Base-by-base conservation (phyloP, 257 asterid genomes). In the Nicotiana knightiana region DNA sequence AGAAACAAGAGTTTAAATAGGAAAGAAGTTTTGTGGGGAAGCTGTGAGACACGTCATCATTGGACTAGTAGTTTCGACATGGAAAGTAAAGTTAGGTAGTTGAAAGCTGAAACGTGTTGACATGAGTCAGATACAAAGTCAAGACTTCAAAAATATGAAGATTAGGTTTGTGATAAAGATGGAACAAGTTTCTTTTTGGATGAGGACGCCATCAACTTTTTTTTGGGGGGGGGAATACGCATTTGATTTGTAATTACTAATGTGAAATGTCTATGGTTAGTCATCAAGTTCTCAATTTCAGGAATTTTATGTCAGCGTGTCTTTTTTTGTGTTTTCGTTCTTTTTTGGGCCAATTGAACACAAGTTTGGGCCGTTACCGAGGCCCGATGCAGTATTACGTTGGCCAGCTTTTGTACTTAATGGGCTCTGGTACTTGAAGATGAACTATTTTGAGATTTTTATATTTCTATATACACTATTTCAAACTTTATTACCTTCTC, bases 161-260 rank as follows among this genome's bases (percentile, higher is more conserved):
- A 73, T 73, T 73, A 24, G 79, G 79, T 73, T 73, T 73, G 77
- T 24, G 79, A 71, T 24, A 71, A 46, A 24, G 79, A 24, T 21
- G 13, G 61, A 5, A 62, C 2, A 61, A 21, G 15, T 28, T 21
- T 21, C 21, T 73, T 1, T 46, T 3, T 3, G 24, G 79, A 73
- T 48, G 24, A 46, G 79, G 79, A 73, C 59, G 39, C 61, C 79
- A 73, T 73, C 39, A 28, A 28, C 8, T 13, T 64, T n/a, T 64
- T 26, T 24, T 30, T 30, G 24, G 24, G 24, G 24, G 24, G 24
- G 24, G 73, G 12, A 5, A 66, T 9, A 2, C 24, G 9, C 13
- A 73, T 13, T 13, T 48, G n/a, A 11, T 24, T 43, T 71, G n/a
- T n/a, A 24, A 39, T 39, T 70, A 58, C 77, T 21, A 39, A 39